Percentiles rank a stretch among this genome's conserved stretches.
Evolutionary conservation across 2,329 filamentous ascomycete genomes (phyloP).

Genomic region (Diaporthe vaccinii): DNA sequence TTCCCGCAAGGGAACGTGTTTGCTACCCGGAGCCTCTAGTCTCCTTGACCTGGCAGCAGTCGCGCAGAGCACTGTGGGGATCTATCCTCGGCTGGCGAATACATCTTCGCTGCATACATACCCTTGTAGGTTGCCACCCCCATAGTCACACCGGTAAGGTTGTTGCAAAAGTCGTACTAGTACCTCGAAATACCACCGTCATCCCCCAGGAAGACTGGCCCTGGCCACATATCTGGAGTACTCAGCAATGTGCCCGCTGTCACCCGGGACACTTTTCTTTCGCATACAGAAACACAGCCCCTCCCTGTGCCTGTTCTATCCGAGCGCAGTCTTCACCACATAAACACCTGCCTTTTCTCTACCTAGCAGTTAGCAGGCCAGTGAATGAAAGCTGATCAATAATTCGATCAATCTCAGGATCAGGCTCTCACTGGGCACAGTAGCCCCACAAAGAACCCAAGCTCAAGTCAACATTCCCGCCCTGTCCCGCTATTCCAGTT

Average conservation of each 20-base stretch:
- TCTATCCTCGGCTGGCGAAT: conserved; percentile 24
- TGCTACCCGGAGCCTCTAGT: conserved; percentile 5
- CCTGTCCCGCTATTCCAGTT: conserved; percentile 36
- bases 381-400: conserved; percentile 18
- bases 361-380: conserved; percentile 14
- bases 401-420: conserved; percentile 23
- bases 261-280: conserved; percentile 12
- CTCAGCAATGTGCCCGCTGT: conserved; percentile 25
- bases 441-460: conserved; percentile 36
- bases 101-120: conserved; percentile 31
- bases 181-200: conserved; percentile 31
- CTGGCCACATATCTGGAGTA: conserved; percentile 22
- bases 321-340: conserved; percentile 28
- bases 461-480: conserved; percentile 22
- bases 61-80: conserved; percentile 29
- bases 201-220: conserved; percentile 10
- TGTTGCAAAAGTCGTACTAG: conserved; percentile 29
- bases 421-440: conserved; percentile 33
- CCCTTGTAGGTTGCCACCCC: conserved; percentile 34
- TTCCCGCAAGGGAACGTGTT: conserved; percentile 6
- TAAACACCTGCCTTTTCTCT: conserved; percentile 3
- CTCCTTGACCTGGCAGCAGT: conserved; percentile 20
- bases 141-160: conserved; percentile 36
- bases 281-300: conserved; percentile 30
- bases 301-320: conserved; percentile 23